These are phyloP conservation scores for Chrysanthemum makinoi DNA, from an alignment of 129 eudicot genomes.

Conservation along the genomic window DNA sequence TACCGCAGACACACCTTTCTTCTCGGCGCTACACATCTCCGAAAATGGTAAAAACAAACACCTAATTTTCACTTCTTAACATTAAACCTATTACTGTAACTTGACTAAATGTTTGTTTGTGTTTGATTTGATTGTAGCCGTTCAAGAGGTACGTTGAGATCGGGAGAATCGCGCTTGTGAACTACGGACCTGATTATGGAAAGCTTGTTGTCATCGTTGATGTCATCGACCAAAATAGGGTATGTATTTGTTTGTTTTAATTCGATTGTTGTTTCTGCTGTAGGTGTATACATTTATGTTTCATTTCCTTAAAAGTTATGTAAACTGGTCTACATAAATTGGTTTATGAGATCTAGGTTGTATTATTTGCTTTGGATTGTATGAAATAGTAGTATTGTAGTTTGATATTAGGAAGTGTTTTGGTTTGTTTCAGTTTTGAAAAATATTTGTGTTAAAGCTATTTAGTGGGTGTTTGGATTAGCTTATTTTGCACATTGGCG, in stretches of 20 bases:
- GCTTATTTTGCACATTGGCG: no score
- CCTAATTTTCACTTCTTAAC: no score
- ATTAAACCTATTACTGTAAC: no score
- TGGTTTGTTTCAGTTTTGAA: no score
- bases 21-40: constrained; percentile 25
- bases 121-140: constrained; percentile 45
- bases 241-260: constrained; percentile 4
- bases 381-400: no score
- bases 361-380: no score
- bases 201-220: constrained; percentile 86
- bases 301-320: no score
- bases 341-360: no score
- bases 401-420: no score
- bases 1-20: neutral
- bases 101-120: neutral
- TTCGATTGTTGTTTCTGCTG: neutral
- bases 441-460: no score
- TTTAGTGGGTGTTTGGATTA: no score
- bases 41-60: constrained; percentile 27
- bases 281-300: neutral
- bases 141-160: constrained; percentile 92
- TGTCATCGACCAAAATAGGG: constrained; percentile 83
- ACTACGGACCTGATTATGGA: constrained; percentile 83
- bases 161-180: constrained; percentile 81
- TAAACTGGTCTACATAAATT: no score